Evolutionary conservation across 1,139 yeast species (phyloP), one percentile per base, ranked within the genome.

Genomic region (Blastobotrys buckinghamii): DNA sequence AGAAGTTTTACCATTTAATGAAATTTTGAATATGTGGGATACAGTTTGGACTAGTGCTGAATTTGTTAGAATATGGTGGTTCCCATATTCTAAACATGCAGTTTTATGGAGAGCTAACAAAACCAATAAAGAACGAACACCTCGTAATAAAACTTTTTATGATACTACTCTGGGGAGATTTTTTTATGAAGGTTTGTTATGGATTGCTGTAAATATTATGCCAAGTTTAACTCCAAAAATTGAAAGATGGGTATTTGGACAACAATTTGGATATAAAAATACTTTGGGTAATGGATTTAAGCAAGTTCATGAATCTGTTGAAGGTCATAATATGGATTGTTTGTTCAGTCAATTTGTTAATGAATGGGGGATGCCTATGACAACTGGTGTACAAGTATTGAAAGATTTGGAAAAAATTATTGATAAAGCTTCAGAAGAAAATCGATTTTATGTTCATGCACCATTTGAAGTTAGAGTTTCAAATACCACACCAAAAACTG

Each of bases 31-130:
- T 81, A 50, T 59, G 26, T 65, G 68, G 68, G 44, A 81, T 51
- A 72, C 75, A 15, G 69, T 90, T 40, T 92, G 97, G 96, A 79
- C 87, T 8, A 82, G 87, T 47, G 77, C 90, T n/a, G 98, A 92
- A 68, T 92, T 82, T 60, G 83, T 88, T 41, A 78, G 97, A 55
- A 79, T 89, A 45, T 92, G 97, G 97, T 92, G 98, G 97, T 92
- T 86, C 67, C 98, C 98, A 1, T 92, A 92, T 65, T 76, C 94
- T 20, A 79, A 79, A 49, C 83, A 83, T 59, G 87, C 96, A 70
- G 82, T 89, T 33, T 71, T 89, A 46, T 92, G 97, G 97, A 79
- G 95, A 62, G 97, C 95, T 29, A 73, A 79, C 40, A 87, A 87
- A 63, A 72, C 82, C 2, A 68, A 77, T 19, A 71, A 71, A 26